Conservation (phyloP, 1,284 basidiomycete species). For the Naganishia cerealis region DNA sequence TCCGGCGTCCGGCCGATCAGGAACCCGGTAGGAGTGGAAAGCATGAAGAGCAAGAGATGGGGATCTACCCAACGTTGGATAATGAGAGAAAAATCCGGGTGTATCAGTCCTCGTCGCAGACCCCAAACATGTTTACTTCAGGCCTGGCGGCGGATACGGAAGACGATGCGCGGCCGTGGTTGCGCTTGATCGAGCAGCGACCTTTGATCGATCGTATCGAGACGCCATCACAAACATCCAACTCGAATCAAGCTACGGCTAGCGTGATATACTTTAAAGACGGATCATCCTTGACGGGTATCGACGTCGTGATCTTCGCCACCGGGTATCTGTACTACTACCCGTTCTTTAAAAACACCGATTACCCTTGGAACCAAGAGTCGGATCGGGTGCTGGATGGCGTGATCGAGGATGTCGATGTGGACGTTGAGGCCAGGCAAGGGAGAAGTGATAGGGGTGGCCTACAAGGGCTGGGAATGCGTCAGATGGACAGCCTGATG, state of each 20-base stretch:
- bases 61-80: slow-evolving; percentile 30
- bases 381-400: slow-evolving; percentile 34
- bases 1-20: slow-evolving; percentile 5
- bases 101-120: slow-evolving; percentile 29
- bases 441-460: slow-evolving; percentile 43
- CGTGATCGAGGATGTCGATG: slow-evolving; percentile 31
- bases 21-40: background rate
- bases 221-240: background rate
- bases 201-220: slow-evolving; percentile 49
- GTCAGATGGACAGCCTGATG: slow-evolving; percentile 45
- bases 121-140: slow-evolving; percentile 25
- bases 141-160: slow-evolving; percentile 14
- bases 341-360: slow-evolving; percentile 49
- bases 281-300: slow-evolving; percentile 38
- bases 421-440: slow-evolving; percentile 8
- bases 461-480: slow-evolving; percentile 45
- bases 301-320: slow-evolving; percentile 55
- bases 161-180: slow-evolving; percentile 42
- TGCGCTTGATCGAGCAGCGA: slow-evolving; percentile 42
- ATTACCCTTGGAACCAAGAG: slow-evolving; percentile 46
- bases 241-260: background rate
- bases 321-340: slow-evolving; percentile 56
- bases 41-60: background rate
- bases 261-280: slow-evolving; percentile 44
- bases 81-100: slow-evolving; percentile 26